Evolutionary conservation across 2,329 filamentous ascomycete species (phyloP).

Genomic region (Colletotrichum siamense): DNA sequence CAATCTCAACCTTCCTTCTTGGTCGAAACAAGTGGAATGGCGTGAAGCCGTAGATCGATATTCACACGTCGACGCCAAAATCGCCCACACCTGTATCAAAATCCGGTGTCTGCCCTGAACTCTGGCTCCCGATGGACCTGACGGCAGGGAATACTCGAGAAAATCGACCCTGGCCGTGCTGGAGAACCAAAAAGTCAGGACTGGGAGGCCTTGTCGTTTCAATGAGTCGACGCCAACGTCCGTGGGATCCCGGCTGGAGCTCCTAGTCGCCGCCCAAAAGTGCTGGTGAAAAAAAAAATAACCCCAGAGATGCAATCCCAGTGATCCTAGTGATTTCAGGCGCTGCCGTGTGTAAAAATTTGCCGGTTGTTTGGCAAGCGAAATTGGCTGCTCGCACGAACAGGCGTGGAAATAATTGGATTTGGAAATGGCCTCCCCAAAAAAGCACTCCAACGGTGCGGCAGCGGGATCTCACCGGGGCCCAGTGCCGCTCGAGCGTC

Average conservation of each 20-base stretch:
- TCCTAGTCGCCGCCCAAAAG: conserved; percentile 14
- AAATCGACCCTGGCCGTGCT: not conserved
- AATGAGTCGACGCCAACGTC: conserved; percentile 18
- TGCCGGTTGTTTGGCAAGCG: conserved; percentile 14
- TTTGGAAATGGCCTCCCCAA: conserved; percentile 11
- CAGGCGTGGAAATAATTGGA: conserved; percentile 2
- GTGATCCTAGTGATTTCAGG: not conserved
- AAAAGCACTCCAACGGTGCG: conserved; percentile 1
- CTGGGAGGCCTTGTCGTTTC: conserved; percentile 14
- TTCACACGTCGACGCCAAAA: conserved; percentile 1
- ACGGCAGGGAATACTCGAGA: not conserved
- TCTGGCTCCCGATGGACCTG: not conserved
- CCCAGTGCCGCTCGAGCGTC: conserved; percentile 10
- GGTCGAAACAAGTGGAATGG: not conserved
- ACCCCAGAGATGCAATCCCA: not conserved
- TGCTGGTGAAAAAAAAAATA: not conserved
- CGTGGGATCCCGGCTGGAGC: conserved; percentile 11
- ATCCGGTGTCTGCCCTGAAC: not conserved
- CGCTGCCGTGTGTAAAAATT: conserved; percentile 17
- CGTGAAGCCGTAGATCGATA: not conserved
- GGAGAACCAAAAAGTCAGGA: not conserved
- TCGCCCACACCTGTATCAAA: conserved; percentile 7
- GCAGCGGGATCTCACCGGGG: conserved; percentile 2
- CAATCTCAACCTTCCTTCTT: not conserved
- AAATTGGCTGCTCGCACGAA: conserved; percentile 17